Evolutionary conservation across 1,139 yeast genomes (phyloP).

Genomic region (Candida smagusa): DNA sequence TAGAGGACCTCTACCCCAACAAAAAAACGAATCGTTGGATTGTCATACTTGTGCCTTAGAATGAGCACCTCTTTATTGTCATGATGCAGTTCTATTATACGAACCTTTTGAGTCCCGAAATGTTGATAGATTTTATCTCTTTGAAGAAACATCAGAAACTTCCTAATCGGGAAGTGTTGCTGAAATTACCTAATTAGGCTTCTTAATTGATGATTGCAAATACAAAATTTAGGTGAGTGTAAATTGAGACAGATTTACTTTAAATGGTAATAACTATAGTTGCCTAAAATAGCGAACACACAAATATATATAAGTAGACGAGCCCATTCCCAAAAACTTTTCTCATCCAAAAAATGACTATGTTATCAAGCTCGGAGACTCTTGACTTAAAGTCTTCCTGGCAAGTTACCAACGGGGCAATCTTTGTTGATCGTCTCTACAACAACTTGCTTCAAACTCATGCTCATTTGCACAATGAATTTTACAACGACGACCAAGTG

Average conservation of each 20-base stretch:
- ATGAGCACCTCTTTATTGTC: too few relatives aligned
- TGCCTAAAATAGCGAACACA: slow-evolving; percentile 1
- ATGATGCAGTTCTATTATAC: too few relatives aligned
- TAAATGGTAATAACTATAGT: not conserved
- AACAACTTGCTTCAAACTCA: slow-evolving; percentile 33
- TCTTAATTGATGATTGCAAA: slow-evolving; percentile 1
- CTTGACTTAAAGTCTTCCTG: slow-evolving; percentile 6
- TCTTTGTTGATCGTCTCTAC: slow-evolving; percentile 29
- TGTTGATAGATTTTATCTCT: not conserved
- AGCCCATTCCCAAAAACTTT: slow-evolving; percentile 1
- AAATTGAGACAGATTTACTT: not conserved
- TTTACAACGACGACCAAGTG: slow-evolving; percentile 23
- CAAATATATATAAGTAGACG: slow-evolving; percentile 4
- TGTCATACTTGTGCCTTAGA: too few relatives aligned
- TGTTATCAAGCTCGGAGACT: slow-evolving; percentile 5
- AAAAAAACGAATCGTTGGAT: too few relatives aligned
- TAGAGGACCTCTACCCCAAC: too few relatives aligned
- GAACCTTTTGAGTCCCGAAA: too few relatives aligned
- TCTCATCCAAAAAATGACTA: not conserved
- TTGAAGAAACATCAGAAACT: slow-evolving; percentile 6
- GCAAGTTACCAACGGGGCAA: slow-evolving; percentile 25
- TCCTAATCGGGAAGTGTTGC: slow-evolving; percentile 14
- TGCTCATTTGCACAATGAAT: slow-evolving; percentile 23
- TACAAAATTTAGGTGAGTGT: not conserved
- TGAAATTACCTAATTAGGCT: slow-evolving; percentile 9